Evolutionary conservation across 345 rosid species (phyloP), one percentile per base, ranked within the genome.

Genomic region (Melaleuca alternifolia): DNA sequence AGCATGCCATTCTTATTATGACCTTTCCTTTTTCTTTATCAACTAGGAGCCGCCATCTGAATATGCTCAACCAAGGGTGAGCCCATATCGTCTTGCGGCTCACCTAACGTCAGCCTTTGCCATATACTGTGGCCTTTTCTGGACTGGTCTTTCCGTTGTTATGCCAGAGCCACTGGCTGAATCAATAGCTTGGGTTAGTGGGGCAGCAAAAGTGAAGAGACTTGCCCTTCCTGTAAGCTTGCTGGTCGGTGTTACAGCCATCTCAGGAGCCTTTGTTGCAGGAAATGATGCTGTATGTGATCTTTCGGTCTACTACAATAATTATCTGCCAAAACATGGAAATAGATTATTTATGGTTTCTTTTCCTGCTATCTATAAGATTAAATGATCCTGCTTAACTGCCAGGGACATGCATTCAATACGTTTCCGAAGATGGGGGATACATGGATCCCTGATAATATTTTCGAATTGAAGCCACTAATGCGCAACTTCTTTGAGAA

Each of bases 91-190:
- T 79, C 98, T 97, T 76, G 96, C 99, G 11, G 99, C 98, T 87
- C 99, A 97, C 88, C 93, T 97, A 77, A 97, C 99, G 85, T 96
- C 99, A 77, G 98, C 99, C 54, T 96, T 97, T 84, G 96, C 92
- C 75, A 97, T 97, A 51, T 97, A 97, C 85, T 89, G 94, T 89
- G 97, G 97, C 87, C 94, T 97, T 57, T 93, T 97, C 89, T 97
- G 99, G 98, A 97, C 99, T 13, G 98, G 96, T 46, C 97, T 95
- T 59, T 95, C 98, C 48, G 98, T 94, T 54, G 95, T 96, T 51
- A 94, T 96, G 96, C 99, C 99, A 15, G 98, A 97, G 90, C 99
- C 99, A 65, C 99, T 98, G 52, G 92, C 98, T 16, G 98, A 94
- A 83, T 96, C 99, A 24, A 50, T 95, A 62, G 88, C 96, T 51